Evolutionary conservation across 371 early-diverging fungal genomes (phyloP).

Genomic region (Apophysomyces ossiformis): DNA sequence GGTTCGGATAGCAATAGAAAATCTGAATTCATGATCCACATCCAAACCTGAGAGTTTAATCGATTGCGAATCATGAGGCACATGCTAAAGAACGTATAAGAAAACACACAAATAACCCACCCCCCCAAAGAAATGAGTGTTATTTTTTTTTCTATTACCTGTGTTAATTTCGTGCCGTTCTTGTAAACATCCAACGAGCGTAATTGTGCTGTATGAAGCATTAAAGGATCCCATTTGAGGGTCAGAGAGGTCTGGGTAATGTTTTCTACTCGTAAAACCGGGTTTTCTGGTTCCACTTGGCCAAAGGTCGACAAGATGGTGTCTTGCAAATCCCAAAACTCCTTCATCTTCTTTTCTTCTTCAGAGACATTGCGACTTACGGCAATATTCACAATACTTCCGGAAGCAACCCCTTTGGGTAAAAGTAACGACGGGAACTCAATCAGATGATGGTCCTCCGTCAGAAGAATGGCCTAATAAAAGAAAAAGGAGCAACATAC

Average conservation of each 20-base stretch:
- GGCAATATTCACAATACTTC: constrained; percentile 93
- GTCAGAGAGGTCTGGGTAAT: constrained; percentile 91
- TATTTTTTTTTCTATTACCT: constrained; percentile 35
- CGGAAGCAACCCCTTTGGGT: constrained; percentile 90
- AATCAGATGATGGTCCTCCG: constrained; percentile 95
- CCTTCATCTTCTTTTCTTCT: constrained; percentile 79
- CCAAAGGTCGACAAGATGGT: constrained; percentile 82
- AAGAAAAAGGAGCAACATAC: background rate
- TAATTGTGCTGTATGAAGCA: constrained; percentile 78
- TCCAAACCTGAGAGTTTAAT: constrained; percentile 89
- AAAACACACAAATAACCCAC: background rate
- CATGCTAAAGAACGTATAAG: constrained; percentile 27
- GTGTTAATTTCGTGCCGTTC: constrained; percentile 63
- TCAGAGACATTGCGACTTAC: constrained; percentile 86
- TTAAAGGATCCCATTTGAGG: constrained; percentile 88
- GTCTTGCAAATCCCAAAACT: constrained; percentile 88
- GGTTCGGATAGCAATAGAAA: constrained; percentile 86
- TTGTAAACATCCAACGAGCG: constrained; percentile 87
- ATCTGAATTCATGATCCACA: constrained; percentile 86
- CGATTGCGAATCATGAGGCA: constrained; percentile 63
- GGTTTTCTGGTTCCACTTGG: constrained; percentile 75
- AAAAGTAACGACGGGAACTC: constrained; percentile 97
- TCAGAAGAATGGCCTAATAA: constrained; percentile 84
- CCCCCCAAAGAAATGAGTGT: background rate
- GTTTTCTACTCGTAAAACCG: constrained; percentile 73